Conservation (phyloP, 768 basidiomycete species). For the Lactarius trivialis region DNA sequence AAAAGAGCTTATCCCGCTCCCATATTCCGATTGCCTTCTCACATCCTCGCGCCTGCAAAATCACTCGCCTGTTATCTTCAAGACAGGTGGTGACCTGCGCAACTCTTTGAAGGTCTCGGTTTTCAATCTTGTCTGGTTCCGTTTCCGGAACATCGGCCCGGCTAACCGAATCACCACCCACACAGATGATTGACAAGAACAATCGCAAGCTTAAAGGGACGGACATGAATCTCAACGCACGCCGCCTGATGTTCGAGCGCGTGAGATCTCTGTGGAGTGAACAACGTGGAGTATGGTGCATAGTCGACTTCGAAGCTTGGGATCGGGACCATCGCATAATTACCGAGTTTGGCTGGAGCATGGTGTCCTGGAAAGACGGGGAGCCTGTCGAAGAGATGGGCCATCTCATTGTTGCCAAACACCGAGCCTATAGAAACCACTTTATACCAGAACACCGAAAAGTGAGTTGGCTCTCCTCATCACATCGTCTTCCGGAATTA, state of each 20-base stretch:
- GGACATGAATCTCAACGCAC: constrained; percentile 45
- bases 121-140: not conserved
- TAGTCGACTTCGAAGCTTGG: constrained; percentile 82
- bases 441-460: constrained; percentile 60
- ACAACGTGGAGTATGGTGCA: constrained; percentile 64
- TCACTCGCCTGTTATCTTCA: constrained; percentile 53
- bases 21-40: constrained; percentile 72
- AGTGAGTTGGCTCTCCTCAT: constrained; percentile 32
- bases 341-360: constrained; percentile 80
- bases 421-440: constrained; percentile 49
- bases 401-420: constrained; percentile 62
- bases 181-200: constrained; percentile 67
- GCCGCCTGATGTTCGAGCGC: constrained; percentile 62
- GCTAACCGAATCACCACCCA: not conserved
- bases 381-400: constrained; percentile 42
- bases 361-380: constrained; percentile 49
- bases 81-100: constrained; percentile 47
- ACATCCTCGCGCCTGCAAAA: constrained; percentile 49
- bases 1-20: constrained; percentile 56
- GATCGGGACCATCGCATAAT: constrained; percentile 65
- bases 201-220: constrained; percentile 71
- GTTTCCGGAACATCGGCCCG: constrained; percentile 1
- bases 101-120: constrained; percentile 50
- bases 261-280: constrained; percentile 56
- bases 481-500: not conserved